These are phyloP conservation scores for Mucor mucedo DNA, from an alignment of 371 early-diverging fungal species.

Conservation along the genomic window DNA sequence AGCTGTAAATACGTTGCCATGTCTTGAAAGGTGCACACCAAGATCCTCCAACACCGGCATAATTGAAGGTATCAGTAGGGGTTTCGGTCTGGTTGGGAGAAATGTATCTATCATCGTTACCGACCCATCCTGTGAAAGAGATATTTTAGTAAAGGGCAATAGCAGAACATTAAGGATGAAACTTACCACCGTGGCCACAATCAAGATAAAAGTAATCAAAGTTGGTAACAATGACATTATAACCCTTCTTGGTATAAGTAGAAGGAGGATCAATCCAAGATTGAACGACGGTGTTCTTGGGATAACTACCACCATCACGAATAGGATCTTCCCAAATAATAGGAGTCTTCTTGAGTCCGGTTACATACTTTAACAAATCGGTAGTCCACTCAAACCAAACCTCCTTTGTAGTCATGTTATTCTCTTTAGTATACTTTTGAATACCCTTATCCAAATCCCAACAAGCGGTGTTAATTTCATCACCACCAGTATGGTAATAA, in stretches of 20 bases:
- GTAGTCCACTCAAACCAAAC: slow-evolving; percentile 46
- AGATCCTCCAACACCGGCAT: slow-evolving; percentile 62
- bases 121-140: slow-evolving; percentile 35
- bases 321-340: slow-evolving; percentile 56
- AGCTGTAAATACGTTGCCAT: slow-evolving; percentile 82
- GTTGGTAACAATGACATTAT: slow-evolving; percentile 62
- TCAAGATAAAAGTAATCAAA: slow-evolving; percentile 73
- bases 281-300: slow-evolving; percentile 60
- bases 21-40: slow-evolving; percentile 73
- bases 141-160: too few relatives aligned
- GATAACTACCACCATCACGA: slow-evolving; percentile 27
- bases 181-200: slow-evolving; percentile 64
- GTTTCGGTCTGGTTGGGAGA: slow-evolving; percentile 43
- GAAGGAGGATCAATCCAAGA: slow-evolving; percentile 57
- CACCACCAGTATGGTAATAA: slow-evolving; percentile 76
- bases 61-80: slow-evolving; percentile 39
- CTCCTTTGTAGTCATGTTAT: slow-evolving; percentile 21
- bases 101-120: slow-evolving; percentile 46
- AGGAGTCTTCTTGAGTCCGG: slow-evolving; percentile 41
- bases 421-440: slow-evolving; percentile 27
- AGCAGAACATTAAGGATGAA: too few relatives aligned
- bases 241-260: slow-evolving; percentile 52
- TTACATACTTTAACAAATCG: slow-evolving; percentile 34
- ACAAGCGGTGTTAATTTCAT: slow-evolving; percentile 76
- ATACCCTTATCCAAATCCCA: slow-evolving; percentile 51